phyloP scores from a whole-genome alignment of 129 eudicot genomes.

The Cynara cardunculus region DNA sequence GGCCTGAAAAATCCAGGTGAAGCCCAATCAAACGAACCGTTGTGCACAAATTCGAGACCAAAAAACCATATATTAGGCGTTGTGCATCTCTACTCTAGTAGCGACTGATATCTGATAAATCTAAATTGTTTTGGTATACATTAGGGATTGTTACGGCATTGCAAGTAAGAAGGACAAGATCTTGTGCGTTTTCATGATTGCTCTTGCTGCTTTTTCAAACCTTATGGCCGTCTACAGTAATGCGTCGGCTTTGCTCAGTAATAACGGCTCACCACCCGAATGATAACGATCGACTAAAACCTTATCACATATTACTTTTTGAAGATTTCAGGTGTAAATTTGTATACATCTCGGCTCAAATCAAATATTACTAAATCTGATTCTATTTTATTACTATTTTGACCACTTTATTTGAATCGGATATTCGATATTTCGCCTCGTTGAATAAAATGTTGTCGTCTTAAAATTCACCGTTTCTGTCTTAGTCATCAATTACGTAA shows the following conservation, averaged over 20 bases:
- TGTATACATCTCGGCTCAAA: background rate
- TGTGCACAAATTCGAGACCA: background rate
- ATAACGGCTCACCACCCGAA: constrained; percentile 39
- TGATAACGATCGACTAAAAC: constrained; percentile 22
- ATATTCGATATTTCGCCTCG: too few species aligned
- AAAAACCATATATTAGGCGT: too few species aligned
- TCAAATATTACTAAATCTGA: background rate
- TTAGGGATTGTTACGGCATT: constrained; percentile 81
- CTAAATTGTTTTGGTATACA: constrained; percentile 7
- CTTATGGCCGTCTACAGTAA: constrained; percentile 81
- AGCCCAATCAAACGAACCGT: background rate
- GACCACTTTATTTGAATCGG: background rate
- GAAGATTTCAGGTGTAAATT: background rate
- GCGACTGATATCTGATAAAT: background rate
- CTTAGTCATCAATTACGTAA: too few species aligned
- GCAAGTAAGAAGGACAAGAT: constrained; percentile 77
- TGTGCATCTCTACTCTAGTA: too few species aligned
- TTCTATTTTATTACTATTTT: too few species aligned
- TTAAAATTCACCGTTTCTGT: too few species aligned
- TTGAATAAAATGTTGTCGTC: too few species aligned
- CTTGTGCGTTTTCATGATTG: constrained; percentile 65
- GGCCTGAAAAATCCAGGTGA: too few species aligned
- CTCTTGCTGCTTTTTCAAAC: constrained; percentile 83
- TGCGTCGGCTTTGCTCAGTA: constrained; percentile 71
- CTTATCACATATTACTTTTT: background rate